Base-by-base conservation (phyloP, 768 basidiomycete genomes). In the Xerocomus potaroensis region DNA sequence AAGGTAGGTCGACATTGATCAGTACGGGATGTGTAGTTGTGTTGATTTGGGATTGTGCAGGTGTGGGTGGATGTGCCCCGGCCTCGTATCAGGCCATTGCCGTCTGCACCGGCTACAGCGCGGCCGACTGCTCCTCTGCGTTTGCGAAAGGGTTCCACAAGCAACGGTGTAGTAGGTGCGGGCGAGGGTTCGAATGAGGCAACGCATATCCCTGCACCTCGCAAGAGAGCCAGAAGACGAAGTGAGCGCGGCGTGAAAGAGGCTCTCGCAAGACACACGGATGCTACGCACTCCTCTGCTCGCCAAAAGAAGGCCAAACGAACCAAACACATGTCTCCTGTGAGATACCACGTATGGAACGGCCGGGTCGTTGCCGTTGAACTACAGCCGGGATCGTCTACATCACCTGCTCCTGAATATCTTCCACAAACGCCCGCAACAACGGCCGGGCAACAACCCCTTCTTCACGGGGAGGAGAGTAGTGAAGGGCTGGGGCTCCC, bases 291-390 rank as follows among this genome's bases (percentile, higher is more conserved):
- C 2, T 31, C 12, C 11, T 27, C 21, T 24, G 6, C 0, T 23
- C 32, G 30, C 27, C 36, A 19, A 12, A 46, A 48, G 14, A 35
- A 39, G 11, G 5, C 1, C 9, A 36, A 37, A 34, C 44, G 24
- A 9, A 8, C 11, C 2, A 48, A 24, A 19, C 16, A 12, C 3
- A 31, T 5, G n/a, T 4, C 36, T 0, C 26, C 18, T 11, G 19
- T 19, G 11, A 59, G 22, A 18, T 48, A 47, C 16, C 50, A 57
- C 19, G 36, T 61, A 6, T 50, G 45, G 41, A 48, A 43, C 3
- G 60, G 61, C 0, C 50, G 47, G 32, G 26, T 63, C 2, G 61
- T 60, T 6, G 10, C 31, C 2, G 3, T 50, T 6, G 36, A 33
- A 5, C 18, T 33, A 22, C 45, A 24, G 21, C 31, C 10, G 11